Base-by-base conservation (phyloP, 2,329 filamentous ascomycete species). In the Blumeria graminis region DNA sequence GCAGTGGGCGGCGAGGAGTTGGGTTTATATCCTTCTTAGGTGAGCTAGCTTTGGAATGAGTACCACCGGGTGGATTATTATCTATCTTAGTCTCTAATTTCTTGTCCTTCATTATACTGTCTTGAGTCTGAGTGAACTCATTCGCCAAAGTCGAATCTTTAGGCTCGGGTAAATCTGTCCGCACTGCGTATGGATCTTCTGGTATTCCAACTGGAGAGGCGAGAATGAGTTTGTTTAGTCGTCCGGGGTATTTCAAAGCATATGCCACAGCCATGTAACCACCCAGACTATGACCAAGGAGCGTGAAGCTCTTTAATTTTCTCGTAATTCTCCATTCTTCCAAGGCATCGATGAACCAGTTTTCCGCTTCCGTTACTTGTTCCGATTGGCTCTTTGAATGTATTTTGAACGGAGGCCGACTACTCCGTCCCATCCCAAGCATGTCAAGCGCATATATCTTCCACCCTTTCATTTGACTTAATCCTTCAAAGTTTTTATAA, bases 231-330 rank as follows among this genome's bases (percentile, higher is more conserved):
- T 98, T 98, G 71, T 98, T 94, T 36, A 98, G 71, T 62, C 80
- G 86, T 13, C 90, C 90, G 0, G 92, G 92, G 65, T 98, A 98
- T 68, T 98, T 98, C 58, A 96, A 74, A 1, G 92, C 89, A 66
- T 98, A 98, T 18, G 88, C 89, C 0, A 94, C 84, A 4, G 90
- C 88, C 67, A 98, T 83, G 66, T 98, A 98, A 6, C 92, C 92
- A 56, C 92, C 92, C 51, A 98, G 74, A 50, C 86, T 94, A 71
- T 98, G 92, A 0, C 90, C 92, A 7, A 96, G 75, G 3, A 98
- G 74, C 0, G 92, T 98, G 66, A 98, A 95, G 61, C 84, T 83
- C 54, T 98, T 88, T 54, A 98, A 86, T 43, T 90, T 89, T 60
- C 83, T 81, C 66, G 86, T 79, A 62, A 86, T 77, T 57, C 92